A percentile compares a stretch with the other conserved stretches of the same genome.
Evolutionary conservation across 169 alveolate genomes (phyloP).

Genomic region (Plasmodium gonderi): DNA sequence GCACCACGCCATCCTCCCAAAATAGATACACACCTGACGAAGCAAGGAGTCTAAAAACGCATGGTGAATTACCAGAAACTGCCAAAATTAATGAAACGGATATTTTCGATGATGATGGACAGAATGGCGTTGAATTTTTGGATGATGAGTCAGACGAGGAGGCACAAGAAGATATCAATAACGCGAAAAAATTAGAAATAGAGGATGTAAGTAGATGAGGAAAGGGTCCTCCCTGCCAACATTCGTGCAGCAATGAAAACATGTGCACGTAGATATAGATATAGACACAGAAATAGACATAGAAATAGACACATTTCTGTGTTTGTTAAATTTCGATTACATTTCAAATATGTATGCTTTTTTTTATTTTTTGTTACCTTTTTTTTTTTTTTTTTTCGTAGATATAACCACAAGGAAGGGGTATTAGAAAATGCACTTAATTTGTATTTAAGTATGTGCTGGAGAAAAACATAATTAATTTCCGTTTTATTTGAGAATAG

Average conservation of each 20-base stretch:
- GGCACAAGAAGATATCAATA: constrained; percentile 61
- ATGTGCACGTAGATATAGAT: neutral
- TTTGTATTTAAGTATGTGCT: neutral
- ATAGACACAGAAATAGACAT: no score
- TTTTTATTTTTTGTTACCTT: constrained; percentile 14
- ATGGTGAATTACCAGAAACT: constrained; percentile 98
- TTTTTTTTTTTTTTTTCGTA: neutral
- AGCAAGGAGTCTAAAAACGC: constrained; percentile 95
- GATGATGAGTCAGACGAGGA: constrained; percentile 86
- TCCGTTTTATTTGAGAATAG: constrained; percentile 1
- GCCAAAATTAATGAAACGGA: constrained; percentile 95
- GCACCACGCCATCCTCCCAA: no score
- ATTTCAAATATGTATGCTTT: neutral
- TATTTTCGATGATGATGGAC: constrained; percentile 91
- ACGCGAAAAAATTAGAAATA: constrained; percentile 33
- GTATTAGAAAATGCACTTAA: neutral
- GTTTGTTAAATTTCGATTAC: neutral
- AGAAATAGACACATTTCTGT: neutral
- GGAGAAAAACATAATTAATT: neutral
- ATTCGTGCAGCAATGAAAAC: neutral
- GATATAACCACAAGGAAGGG: neutral
- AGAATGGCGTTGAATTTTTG: constrained; percentile 90
- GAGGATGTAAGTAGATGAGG: constrained; percentile 55
- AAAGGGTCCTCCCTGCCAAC: neutral
- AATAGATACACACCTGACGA: constrained; percentile 95